Conservation (phyloP, 768 basidiomycete species). For the Russula virescens region DNA sequence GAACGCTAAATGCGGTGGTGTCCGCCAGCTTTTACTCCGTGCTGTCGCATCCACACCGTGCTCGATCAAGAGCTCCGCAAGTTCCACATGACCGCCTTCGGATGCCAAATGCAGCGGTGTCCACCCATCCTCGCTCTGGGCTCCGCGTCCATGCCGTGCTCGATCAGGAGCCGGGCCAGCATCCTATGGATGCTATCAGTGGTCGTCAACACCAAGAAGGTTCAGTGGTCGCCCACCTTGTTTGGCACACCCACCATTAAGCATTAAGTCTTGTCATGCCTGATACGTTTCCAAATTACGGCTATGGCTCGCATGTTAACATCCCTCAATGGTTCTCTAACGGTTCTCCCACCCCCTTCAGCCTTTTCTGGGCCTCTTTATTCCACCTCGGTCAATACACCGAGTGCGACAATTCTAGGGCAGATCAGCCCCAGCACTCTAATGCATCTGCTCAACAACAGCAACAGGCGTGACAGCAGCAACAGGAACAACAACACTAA, state of each 20-base stretch:
- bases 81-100: too few species aligned
- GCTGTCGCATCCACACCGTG: too few species aligned
- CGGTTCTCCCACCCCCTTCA: slow-evolving; percentile 41
- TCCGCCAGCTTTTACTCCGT: too few species aligned
- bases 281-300: slow-evolving; percentile 79
- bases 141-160: too few species aligned
- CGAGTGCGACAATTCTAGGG: slow-evolving; percentile 39
- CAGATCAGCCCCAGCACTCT: slow-evolving; percentile 66
- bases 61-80: too few species aligned
- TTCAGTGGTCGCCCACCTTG: slow-evolving; percentile 78
- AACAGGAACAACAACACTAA: slow-evolving; percentile 19
- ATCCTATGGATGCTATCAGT: slow-evolving; percentile 78
- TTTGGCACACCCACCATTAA: slow-evolving; percentile 34
- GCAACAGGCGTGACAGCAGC: slow-evolving; percentile 37
- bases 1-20: too few species aligned
- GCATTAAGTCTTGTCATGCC: slow-evolving; percentile 38
- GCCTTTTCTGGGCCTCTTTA: slow-evolving; percentile 57
- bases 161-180: too few species aligned
- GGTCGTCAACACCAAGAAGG: slow-evolving; percentile 86
- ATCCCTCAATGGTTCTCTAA: slow-evolving; percentile 52
- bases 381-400: slow-evolving; percentile 57
- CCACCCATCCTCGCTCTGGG: too few species aligned
- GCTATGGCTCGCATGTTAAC: slow-evolving; percentile 70
- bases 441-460: slow-evolving; percentile 51
- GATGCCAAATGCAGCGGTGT: too few species aligned